Base-by-base conservation (phyloP, 495 filamentous ascomycete species). In the Penicillium psychrofluorescens region DNA sequence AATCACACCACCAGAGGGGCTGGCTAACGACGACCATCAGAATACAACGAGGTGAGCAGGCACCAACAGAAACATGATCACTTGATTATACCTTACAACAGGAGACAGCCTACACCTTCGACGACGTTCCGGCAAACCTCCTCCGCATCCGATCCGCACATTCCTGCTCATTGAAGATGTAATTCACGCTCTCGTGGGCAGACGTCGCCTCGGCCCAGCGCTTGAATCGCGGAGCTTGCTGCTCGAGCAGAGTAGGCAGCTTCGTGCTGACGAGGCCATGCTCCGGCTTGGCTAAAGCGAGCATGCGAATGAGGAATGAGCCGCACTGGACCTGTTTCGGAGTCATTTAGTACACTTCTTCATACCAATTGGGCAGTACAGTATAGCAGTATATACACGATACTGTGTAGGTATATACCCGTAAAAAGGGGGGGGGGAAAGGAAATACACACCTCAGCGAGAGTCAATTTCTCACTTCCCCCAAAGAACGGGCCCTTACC, bases 401-500 rank as follows among this genome's bases (percentile, higher is more conserved):
- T 22, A 22, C 22, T 6, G 22, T 22, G 22, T 22, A 22, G 16
- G 22, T 3, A 22, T 22, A 22, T 12, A 50, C 14, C 16, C 4
- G 15, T 16, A 29, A 33, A 28, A 16, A 22, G 7, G 8, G 11
- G 2, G 11, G 6, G n/a, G 29, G 28, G 7, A 3, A 2, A 15
- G 2, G 14, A 35, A 28, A 33, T 35, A 45, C 70, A 48, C 66
- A 89, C 88, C 79, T 94, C 89, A 11, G 79, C 89, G 28, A 88
- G 64, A 2, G 87, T 91, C 30, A 91, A 52, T 55, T 76, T 81
- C 40, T 81, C 69, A 43, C 79, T 83, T 0, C 88, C 89, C n/a
- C 81, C 83, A 65, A 92, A 95, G 68, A 84, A 95, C 0, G 88
- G 89, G 0, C 56, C 72, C 6, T 82, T 83, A 29, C 79, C 77